These are phyloP conservation scores for Epicoccum sorghinum DNA, from an alignment of 2,329 filamentous ascomycete species.

Conservation along the genomic window DNA sequence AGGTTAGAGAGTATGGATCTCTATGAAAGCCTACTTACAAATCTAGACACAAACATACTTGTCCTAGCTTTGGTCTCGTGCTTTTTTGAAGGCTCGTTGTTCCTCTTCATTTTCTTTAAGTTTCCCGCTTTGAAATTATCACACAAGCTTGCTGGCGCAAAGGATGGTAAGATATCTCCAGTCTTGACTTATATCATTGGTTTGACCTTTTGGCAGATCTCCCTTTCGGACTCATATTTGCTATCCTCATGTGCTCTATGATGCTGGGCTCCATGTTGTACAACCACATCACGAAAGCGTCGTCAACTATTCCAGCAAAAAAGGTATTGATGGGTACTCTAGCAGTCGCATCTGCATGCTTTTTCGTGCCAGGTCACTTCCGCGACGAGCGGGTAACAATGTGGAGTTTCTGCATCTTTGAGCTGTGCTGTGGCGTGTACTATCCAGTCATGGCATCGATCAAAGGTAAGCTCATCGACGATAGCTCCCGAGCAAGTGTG, in stretches of 20 bases:
- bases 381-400: constrained; percentile 57
- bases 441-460: constrained; percentile 62
- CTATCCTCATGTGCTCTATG: constrained; percentile 64
- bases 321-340: constrained; percentile 38
- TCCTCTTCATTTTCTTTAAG: constrained; percentile 69
- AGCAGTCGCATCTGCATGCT: constrained; percentile 35
- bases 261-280: constrained; percentile 65
- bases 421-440: constrained; percentile 64
- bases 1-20: neutral
- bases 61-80: constrained; percentile 60
- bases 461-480: constrained; percentile 62
- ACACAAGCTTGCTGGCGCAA: constrained; percentile 36
- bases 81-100: constrained; percentile 67
- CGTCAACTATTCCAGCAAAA: constrained; percentile 30
- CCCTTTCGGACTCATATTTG: constrained; percentile 61
- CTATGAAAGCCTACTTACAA: constrained; percentile 1
- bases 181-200: too few relatives aligned
- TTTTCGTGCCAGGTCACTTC: constrained; percentile 48
- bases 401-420: constrained; percentile 64
- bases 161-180: constrained; percentile 26
- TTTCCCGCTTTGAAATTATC: constrained; percentile 58
- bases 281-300: constrained; percentile 43
- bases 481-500: constrained; percentile 59
- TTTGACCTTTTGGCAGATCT: constrained; percentile 30
- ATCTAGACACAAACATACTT: constrained; percentile 55